Base-by-base conservation (phyloP, 305 asterid species). In the Coffea humblotiana region DNA sequence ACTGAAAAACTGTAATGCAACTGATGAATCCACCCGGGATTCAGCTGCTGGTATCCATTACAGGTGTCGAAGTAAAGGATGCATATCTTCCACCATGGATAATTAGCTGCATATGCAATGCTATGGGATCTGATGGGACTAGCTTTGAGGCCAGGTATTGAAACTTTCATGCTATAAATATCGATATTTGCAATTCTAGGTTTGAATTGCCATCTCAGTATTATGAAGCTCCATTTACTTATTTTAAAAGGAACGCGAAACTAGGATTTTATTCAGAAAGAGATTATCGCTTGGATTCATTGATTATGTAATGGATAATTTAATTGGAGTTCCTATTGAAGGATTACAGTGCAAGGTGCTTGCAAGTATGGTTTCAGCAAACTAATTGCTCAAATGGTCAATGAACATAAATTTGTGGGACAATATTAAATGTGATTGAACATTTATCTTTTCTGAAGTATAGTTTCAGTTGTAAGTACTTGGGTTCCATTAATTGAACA, bases 41-140 rank as follows among this genome's bases (percentile, higher is more conserved):
- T 89, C 91, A 80, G 88, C 92, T 77, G 77, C 88, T 78, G 95
- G 92, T 81, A 90, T 93, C 71, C 88, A 92, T 88, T 91, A 91
- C 67, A 90, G 91, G 91, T 86, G 83, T 94, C 84, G 98, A 96
- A 86, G 83, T 96, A 77, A 92, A 73, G 79, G 98, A 88, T 87
- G 84, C 91, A 65, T 91, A 86, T 89, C 85, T 96, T 80, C 98
- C 97, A 2, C 99, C 99, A 60, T 96, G 99, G 99, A 83, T 92
- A 68, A 78, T 92, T 79, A 88, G 88, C 88, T 90, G 91, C 71
- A 84, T 93, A 78, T 96, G 98, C 77, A 71, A 89, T 86, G 93
- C 88, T 75, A 86, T 94, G 90, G 81, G 87, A 78, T 90, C 91
- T 65, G 82, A 90, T 68, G 93, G 92, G 51, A 89, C 81, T 66